These are phyloP conservation scores for Panicum miliaceum DNA, from an alignment of 176 grass and related monocot genomes.

Conservation along the genomic window DNA sequence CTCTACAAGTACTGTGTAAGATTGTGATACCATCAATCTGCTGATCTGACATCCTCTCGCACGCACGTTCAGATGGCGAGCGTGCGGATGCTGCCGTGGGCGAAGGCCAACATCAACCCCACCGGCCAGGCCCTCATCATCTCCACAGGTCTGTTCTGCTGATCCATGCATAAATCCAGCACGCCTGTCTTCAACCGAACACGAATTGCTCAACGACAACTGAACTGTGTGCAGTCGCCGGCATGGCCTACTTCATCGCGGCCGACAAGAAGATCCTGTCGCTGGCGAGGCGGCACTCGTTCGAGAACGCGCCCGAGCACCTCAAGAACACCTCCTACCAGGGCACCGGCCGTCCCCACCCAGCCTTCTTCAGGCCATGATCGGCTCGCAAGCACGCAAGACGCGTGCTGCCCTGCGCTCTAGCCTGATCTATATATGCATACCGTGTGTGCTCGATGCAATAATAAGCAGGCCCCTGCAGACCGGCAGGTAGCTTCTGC, in stretches of 20 bases:
- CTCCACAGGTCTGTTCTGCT: constrained; percentile 46
- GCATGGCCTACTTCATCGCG: constrained; percentile 72
- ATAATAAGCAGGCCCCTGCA: constrained; percentile 14
- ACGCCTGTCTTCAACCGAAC: neutral
- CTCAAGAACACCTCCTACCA: constrained; percentile 56
- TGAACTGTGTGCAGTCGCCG: constrained; percentile 62
- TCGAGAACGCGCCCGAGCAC: constrained; percentile 37
- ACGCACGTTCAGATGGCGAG: constrained; percentile 56
- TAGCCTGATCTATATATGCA: neutral
- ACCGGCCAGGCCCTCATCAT: constrained; percentile 79
- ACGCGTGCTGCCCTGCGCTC: neutral
- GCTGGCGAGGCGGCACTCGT: constrained; percentile 65
- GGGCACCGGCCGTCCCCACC: constrained; percentile 17
- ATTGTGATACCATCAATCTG: too few species aligned
- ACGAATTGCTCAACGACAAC: too few species aligned
- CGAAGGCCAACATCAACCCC: constrained; percentile 63
- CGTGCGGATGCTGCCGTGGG: constrained; percentile 81
- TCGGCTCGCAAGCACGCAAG: neutral
- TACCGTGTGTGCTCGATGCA: neutral
- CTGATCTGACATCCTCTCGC: too few species aligned
- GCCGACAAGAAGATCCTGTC: constrained; percentile 78
- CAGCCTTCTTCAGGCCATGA: constrained; percentile 43
- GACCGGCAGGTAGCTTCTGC: neutral
- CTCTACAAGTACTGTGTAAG: too few species aligned
- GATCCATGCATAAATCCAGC: too few species aligned